Evolutionary conservation across 169 alveolate genomes (phyloP).

Genomic region (Besnoitia besnoiti): DNA sequence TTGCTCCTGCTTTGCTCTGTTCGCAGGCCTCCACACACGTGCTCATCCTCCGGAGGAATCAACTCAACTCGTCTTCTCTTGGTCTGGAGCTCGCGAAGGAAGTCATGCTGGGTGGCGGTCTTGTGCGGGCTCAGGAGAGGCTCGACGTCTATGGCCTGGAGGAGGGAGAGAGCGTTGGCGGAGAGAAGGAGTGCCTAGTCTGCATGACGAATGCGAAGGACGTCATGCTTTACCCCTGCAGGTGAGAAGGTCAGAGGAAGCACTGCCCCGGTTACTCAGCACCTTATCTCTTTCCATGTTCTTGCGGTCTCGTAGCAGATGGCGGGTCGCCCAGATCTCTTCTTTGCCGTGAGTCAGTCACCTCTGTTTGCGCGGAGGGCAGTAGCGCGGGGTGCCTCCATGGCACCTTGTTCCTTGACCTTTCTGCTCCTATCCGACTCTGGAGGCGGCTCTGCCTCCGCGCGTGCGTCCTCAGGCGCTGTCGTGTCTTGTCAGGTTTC

Average conservation of each 20-base stretch:
- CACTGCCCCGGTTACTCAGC: background rate
- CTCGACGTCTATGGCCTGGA: constrained; percentile 12
- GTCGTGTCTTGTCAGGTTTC: no score
- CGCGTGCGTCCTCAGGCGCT: no score
- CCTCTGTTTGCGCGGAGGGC: no score
- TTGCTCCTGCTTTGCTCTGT: background rate
- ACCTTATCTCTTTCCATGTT: background rate
- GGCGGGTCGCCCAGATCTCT: no score
- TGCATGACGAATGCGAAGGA: constrained; percentile 74
- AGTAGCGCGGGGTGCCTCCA: no score
- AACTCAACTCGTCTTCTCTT: background rate
- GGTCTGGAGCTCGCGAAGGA: background rate
- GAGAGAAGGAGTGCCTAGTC: constrained; percentile 70
- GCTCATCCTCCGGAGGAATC: background rate
- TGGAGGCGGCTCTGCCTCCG: background rate
- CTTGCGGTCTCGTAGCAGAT: background rate
- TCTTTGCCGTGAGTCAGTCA: no score
- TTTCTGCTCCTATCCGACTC: background rate
- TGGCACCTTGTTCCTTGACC: background rate
- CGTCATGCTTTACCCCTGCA: constrained; percentile 69
- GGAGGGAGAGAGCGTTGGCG: background rate
- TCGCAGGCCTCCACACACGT: background rate
- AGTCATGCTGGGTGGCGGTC: background rate
- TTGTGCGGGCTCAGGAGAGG: background rate
- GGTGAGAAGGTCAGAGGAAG: background rate